These are phyloP conservation scores for Heliamphora exappendiculata DNA, from an alignment of 148 eudicot species.

Conservation along the genomic window DNA sequence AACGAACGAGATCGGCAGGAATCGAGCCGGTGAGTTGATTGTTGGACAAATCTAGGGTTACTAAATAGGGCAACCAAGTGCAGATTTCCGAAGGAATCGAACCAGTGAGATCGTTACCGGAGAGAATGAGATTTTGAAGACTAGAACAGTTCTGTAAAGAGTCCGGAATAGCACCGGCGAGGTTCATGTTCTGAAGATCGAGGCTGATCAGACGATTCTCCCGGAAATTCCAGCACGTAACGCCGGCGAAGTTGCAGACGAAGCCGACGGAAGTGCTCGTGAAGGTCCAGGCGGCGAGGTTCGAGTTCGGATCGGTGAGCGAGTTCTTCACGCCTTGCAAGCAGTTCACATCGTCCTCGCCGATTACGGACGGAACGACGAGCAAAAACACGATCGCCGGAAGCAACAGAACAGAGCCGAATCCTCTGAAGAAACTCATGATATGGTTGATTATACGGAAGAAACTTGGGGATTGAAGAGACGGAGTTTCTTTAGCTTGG, in stretches of 20 bases:
- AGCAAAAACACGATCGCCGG: not conserved
- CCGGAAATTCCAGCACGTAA: slow-evolving; percentile 70
- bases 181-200: slow-evolving; percentile 31
- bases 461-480: too few species aligned
- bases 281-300: slow-evolving; percentile 47
- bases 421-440: not conserved
- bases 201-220: slow-evolving; percentile 64
- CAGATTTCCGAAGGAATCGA: slow-evolving; percentile 56
- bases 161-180: slow-evolving; percentile 43
- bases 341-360: slow-evolving; percentile 61
- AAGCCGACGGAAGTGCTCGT: slow-evolving; percentile 34
- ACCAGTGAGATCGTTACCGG: slow-evolving; percentile 54
- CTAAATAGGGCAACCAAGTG: slow-evolving; percentile 66
- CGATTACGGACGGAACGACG: not conserved
- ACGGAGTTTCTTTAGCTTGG: too few species aligned
- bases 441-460: too few species aligned
- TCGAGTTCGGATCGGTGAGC: slow-evolving; percentile 30
- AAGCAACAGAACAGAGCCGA: not conserved
- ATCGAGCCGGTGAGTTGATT: slow-evolving; percentile 50
- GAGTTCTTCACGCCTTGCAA: slow-evolving; percentile 51
- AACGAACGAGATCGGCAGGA: slow-evolving; percentile 44
- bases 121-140: slow-evolving; percentile 47
- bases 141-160: slow-evolving; percentile 42
- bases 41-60: slow-evolving; percentile 54
- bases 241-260: slow-evolving; percentile 56